Evolutionary conservation across 805 yeast species (phyloP).

Genomic region (Schwanniomyces occidentalis): DNA sequence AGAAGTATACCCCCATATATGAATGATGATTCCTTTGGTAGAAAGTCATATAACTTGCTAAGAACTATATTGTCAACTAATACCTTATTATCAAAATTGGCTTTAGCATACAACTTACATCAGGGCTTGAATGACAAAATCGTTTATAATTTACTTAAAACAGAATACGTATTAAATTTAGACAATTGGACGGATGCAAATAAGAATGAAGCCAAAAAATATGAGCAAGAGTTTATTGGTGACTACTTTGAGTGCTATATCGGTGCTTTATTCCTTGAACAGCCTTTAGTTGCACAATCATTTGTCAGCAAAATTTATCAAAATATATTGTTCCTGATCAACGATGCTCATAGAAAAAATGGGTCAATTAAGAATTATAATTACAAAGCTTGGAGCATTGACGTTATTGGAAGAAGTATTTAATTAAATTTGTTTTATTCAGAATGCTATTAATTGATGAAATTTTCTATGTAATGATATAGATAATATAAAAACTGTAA

Average conservation of each 20-base stretch:
- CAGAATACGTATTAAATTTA: slow-evolving; percentile 29
- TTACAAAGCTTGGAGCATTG: slow-evolving; percentile 32
- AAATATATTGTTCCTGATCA: slow-evolving; percentile 29
- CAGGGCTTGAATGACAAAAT: slow-evolving; percentile 32
- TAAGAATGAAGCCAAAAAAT: slow-evolving; percentile 19
- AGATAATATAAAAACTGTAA: too few relatives aligned
- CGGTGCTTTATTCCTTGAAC: slow-evolving; percentile 42
- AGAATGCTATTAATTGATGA: too few relatives aligned
- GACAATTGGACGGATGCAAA: slow-evolving; percentile 13
- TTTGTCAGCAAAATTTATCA: slow-evolving; percentile 34
- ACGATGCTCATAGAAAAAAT: slow-evolving; percentile 5
- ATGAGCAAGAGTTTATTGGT: slow-evolving; percentile 43
- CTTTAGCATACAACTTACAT: slow-evolving; percentile 36
- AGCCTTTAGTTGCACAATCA: slow-evolving; percentile 34
- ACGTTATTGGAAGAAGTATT: slow-evolving; percentile 32
- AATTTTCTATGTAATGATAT: too few relatives aligned
- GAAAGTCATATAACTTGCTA: slow-evolving; percentile 26
- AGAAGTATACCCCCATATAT: slow-evolving; percentile 13
- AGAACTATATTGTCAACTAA: slow-evolving; percentile 38
- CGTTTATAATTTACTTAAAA: slow-evolving; percentile 19
- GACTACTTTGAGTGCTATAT: slow-evolving; percentile 44
- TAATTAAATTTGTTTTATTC: slow-evolving; percentile 2
- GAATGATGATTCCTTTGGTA: slow-evolving; percentile 21
- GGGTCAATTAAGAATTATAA: slow-evolving; percentile 12
- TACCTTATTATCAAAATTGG: slow-evolving; percentile 35